phyloP scores from a whole-genome alignment of 2,329 filamentous ascomycete genomes.

The Neofusicoccum sp. region DNA sequence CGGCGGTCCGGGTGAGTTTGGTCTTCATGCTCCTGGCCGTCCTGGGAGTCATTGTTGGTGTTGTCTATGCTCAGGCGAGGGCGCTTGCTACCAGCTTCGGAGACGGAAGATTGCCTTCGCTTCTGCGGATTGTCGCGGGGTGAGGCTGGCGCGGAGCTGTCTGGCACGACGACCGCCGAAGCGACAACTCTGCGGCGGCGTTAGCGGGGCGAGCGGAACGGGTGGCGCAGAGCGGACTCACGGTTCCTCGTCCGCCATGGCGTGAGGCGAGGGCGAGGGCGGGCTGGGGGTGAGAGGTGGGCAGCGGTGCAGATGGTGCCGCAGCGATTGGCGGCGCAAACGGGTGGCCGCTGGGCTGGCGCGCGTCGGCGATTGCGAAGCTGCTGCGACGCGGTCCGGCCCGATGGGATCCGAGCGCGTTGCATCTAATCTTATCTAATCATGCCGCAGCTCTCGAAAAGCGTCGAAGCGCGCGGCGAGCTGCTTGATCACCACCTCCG shows the following conservation, averaged over 20 bases:
- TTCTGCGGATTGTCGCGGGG: slow-evolving; percentile 41
- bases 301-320: background rate
- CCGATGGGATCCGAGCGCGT: background rate
- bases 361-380: slow-evolving; percentile 14
- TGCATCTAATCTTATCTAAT: slow-evolving; percentile 8
- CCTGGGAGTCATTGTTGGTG: slow-evolving; percentile 24
- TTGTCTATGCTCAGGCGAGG: slow-evolving; percentile 46
- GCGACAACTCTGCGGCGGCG: slow-evolving; percentile 43
- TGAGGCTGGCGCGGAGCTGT: slow-evolving; percentile 30
- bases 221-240: background rate
- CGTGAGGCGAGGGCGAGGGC: background rate
- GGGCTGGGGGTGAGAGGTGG: background rate
- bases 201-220: background rate
- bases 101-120: slow-evolving; percentile 54
- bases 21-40: slow-evolving; percentile 23
- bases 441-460: background rate
- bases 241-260: slow-evolving; percentile 21
- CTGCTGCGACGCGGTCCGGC: slow-evolving; percentile 2
- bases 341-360: background rate
- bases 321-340: slow-evolving; percentile 8
- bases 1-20: slow-evolving; percentile 26
- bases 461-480: background rate
- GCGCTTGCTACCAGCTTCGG: slow-evolving; percentile 54
- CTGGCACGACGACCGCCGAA: slow-evolving; percentile 55
- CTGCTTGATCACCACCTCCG: background rate